Base-by-base conservation (phyloP, 2,329 filamentous ascomycete species). In the Clonostachys solani region DNA sequence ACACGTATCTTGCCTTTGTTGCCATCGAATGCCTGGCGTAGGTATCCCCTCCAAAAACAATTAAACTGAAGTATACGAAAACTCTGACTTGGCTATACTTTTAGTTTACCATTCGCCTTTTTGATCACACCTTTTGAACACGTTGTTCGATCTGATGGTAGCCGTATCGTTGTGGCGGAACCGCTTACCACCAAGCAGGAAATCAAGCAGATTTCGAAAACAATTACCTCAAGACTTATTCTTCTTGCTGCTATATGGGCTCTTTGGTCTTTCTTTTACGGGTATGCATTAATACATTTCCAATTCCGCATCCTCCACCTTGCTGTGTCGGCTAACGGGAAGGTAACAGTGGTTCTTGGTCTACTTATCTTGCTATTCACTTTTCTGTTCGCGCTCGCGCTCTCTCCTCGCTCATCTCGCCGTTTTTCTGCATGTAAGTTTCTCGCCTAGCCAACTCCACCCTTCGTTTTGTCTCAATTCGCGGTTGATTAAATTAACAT, bases 341-440 rank as follows among this genome's bases (percentile, higher is more conserved):
- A 29, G 23, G 23, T 9, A 10, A 29, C 47, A 69, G 68, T 45
- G 71, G 70, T 7, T 67, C 68, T 7, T 73, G 69, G 71, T 68
- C 65, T 4, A 74, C 50, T 0, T 54, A 51, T 42, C 45, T 54
- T 16, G 52, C 48, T 1, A 47, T 52, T 2, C 52, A 52, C 42
- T 54, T 54, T 23, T 47, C 50, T n/a, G 52, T 54, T 5, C 50
- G 50, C 6, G 44, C 50, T 16, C 49, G 55, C 35, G 55, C 55
- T 9, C 47, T 57, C 2, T 55, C 55, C 3, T 57, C 54, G 1
- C 47, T 57, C 3, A 49, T 57, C 6, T 57, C 55, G 13, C 72
- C 72, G 1, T 74, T 74, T 57, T 73, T 75, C 54, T 75, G 72
- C 63, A 73, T 74, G 64, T 65, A 52, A 56, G 65, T 56, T 13